Conservation (phyloP, 805 yeast genomes). For the Clavispora santaluciae region DNA sequence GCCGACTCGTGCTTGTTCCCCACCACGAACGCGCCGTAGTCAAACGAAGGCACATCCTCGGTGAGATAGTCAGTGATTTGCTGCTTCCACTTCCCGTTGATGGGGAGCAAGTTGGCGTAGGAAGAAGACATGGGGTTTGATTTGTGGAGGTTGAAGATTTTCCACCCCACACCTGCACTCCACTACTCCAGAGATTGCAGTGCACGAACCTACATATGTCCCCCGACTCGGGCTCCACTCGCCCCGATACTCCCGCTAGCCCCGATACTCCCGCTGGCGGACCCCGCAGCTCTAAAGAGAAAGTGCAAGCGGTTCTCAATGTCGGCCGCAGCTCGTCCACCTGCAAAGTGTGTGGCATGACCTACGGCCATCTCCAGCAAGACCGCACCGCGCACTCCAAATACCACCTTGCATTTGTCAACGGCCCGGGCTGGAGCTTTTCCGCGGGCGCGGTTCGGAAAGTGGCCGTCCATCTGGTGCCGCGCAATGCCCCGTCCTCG, state of each 20-base stretch:
- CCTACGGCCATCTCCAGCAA: slow-evolving; percentile 37
- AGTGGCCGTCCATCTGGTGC: background rate
- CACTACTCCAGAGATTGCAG: background rate
- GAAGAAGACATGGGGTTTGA: slow-evolving; percentile 16
- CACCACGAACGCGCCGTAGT: slow-evolving; percentile 93
- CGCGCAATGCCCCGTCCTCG: background rate
- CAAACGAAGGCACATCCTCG: slow-evolving; percentile 93
- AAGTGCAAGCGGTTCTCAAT: background rate
- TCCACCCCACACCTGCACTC: background rate
- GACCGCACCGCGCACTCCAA: slow-evolving; percentile 43
- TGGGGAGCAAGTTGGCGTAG: slow-evolving; percentile 59
- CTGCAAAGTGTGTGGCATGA: slow-evolving; percentile 52
- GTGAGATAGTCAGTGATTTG: slow-evolving; percentile 69
- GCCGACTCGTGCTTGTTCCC: slow-evolving; percentile 71
- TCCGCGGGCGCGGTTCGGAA: background rate
- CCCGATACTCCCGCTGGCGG: too few relatives aligned
- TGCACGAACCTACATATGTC: too few relatives aligned
- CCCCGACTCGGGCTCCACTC: background rate
- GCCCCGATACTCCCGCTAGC: too few relatives aligned
- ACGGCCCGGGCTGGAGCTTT: slow-evolving; percentile 43
- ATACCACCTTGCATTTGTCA: slow-evolving; percentile 46
- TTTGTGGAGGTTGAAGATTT: background rate
- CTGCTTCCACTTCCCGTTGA: slow-evolving; percentile 75
- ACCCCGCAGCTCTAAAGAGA: too few relatives aligned
- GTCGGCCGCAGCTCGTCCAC: slow-evolving; percentile 14